Evolutionary conservation across 2,329 filamentous ascomycete species (phyloP), one percentile per base, ranked within the genome.

Genomic region (Fusarium nygamai): DNA sequence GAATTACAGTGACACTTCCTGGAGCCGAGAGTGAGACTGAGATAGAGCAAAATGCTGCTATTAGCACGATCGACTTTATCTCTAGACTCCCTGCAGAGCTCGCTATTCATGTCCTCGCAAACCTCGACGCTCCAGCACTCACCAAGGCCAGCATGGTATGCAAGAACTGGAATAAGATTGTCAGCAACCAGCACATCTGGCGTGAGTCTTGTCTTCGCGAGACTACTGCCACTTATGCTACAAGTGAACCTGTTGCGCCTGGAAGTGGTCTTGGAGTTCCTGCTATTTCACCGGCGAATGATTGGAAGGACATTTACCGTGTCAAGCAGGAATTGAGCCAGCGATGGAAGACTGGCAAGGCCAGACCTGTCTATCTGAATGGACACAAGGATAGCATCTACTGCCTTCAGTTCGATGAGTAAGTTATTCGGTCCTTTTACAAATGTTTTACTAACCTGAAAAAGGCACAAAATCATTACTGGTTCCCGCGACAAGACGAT

Each of bases 401-500:
- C 84, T 99, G 96, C 83, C 90, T 97, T 64, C 96, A 99, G 81
- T 99, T 98, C 81, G 96, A 99, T 82, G 96, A 98, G 92, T 95
- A 88, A 78, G 92, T 86, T 29, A 34, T 24, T 31, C 19, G n/a
- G 12, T 43, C 22, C 56, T 24, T 11, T 47, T 20, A 7, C 27
- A 33, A 51, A 24, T 34, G 39, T 14, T 61, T 14, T 34, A 72
- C 84, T 88, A 81, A 87, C 78, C 41, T 20, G 27, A n/a, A 60
- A 31, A 78, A 95, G 93, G 81, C 88, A 93, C 80, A 99, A 98
- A 83, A 98, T 98, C 80, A 95, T 99, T 75, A 98, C 96, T 6
- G 96, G 96, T 34, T 98, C 96, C 16, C 92, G 96, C 71, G 96
- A 99, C 83, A 94, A 94, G 81, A 98, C 96, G 0, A 96, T 99